These are phyloP conservation scores for Candida xiaguanensis DNA, from an alignment of 805 yeast genomes.

Conservation along the genomic window DNA sequence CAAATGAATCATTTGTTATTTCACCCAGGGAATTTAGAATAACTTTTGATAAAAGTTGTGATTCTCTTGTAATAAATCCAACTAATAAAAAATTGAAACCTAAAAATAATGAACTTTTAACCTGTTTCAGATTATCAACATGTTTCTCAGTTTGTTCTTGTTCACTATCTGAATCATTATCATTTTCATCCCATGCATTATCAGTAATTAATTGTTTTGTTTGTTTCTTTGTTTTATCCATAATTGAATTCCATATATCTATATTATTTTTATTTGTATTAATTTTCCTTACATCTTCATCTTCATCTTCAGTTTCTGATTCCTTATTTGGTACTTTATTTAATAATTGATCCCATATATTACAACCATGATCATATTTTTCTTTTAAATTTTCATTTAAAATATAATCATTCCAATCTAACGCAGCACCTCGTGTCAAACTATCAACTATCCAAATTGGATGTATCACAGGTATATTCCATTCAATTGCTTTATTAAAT, in stretches of 20 bases:
- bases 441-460: conserved; percentile 50
- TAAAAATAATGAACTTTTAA: conserved; percentile 29
- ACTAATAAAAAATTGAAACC: conserved; percentile 40
- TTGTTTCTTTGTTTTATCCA: conserved; percentile 22
- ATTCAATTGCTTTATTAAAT: conserved; percentile 48
- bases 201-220: conserved; percentile 13
- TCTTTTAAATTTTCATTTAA: conserved; percentile 17
- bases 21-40: conserved; percentile 46
- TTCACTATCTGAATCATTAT: conserved; percentile 11
- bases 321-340: conserved; percentile 7
- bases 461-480: conserved; percentile 50
- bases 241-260: conserved; percentile 43
- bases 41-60: conserved; percentile 34
- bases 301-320: neutral
- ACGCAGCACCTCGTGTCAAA: conserved; percentile 39
- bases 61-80: conserved; percentile 40
- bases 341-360: conserved; percentile 31
- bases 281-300: neutral
- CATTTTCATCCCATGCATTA: conserved; percentile 22
- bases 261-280: conserved; percentile 13
- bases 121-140: neutral
- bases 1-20: conserved; percentile 14
- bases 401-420: conserved; percentile 39
- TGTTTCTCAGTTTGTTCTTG: neutral
- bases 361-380: conserved; percentile 15